Evolutionary conservation across 768 basidiomycete genomes (phyloP).

Genomic region (Tylopilus balloui): DNA sequence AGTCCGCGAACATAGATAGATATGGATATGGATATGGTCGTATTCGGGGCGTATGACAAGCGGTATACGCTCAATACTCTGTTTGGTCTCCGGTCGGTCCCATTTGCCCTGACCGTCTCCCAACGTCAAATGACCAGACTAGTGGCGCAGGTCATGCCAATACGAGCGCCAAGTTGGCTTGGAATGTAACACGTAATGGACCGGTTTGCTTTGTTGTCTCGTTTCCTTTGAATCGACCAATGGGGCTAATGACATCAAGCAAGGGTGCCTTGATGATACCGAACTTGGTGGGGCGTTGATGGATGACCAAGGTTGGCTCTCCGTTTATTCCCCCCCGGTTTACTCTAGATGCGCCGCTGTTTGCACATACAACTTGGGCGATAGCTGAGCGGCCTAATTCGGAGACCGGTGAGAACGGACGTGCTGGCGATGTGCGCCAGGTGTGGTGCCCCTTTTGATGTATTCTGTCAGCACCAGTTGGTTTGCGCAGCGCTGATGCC

Average conservation of each 20-base stretch:
- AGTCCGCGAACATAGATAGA: no score
- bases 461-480: background rate
- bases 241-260: background rate
- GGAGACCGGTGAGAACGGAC: background rate
- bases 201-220: background rate
- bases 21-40: background rate
- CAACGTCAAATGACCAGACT: no score
- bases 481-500: background rate
- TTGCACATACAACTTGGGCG: background rate
- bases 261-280: background rate
- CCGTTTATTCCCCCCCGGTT: background rate
- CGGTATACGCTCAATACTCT: no score
- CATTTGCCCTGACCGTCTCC: no score
- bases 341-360: no score
- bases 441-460: background rate
- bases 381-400: background rate
- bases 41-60: no score
- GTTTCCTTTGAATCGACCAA: background rate
- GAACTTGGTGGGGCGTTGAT: background rate
- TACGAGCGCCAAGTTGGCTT: no score
- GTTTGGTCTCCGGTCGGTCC: no score
- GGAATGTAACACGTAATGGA: background rate
- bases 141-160: background rate
- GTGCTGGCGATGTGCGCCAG: background rate
- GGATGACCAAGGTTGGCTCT: background rate